Conservation (phyloP, 148 eudicot genomes). For the Arbutus unedo region DNA sequence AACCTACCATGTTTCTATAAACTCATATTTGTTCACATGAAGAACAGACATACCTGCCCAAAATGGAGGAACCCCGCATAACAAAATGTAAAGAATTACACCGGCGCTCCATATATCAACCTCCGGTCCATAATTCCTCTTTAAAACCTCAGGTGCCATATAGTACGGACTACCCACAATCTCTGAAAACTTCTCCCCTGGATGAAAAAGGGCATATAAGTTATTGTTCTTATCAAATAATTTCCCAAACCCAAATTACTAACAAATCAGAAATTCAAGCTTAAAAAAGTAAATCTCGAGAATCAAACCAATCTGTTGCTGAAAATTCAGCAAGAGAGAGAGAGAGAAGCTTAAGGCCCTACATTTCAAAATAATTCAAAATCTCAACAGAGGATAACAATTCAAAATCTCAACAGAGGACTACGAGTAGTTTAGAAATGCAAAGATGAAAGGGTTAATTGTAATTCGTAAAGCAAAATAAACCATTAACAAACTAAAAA, state of each 20-base stretch:
- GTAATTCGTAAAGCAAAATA: too few species aligned
- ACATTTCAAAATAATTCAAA: background rate
- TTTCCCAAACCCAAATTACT: background rate
- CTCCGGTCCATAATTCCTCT: conserved; percentile 80
- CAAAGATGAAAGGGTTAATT: too few species aligned
- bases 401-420: too few species aligned
- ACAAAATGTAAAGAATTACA: conserved; percentile 70
- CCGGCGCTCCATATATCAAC: conserved; percentile 95
- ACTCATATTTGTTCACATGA: background rate
- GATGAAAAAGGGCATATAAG: background rate
- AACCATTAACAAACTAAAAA: too few species aligned
- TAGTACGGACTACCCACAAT: conserved; percentile 90
- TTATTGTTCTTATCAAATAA: background rate
- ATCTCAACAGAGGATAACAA: background rate
- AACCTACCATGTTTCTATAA: background rate
- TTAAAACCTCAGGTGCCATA: conserved; percentile 86
- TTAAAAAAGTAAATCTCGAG: background rate
- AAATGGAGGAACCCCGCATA: conserved; percentile 90
- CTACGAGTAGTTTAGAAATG: background rate
- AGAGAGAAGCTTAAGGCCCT: too few species aligned
- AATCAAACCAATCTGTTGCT: too few species aligned
- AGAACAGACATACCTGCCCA: conserved; percentile 62
- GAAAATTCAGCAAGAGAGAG: background rate
- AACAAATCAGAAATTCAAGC: background rate
- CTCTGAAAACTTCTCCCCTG: conserved; percentile 77